Conservation (phyloP, 2,329 filamentous ascomycete species). For the Xylaria sp. region DNA sequence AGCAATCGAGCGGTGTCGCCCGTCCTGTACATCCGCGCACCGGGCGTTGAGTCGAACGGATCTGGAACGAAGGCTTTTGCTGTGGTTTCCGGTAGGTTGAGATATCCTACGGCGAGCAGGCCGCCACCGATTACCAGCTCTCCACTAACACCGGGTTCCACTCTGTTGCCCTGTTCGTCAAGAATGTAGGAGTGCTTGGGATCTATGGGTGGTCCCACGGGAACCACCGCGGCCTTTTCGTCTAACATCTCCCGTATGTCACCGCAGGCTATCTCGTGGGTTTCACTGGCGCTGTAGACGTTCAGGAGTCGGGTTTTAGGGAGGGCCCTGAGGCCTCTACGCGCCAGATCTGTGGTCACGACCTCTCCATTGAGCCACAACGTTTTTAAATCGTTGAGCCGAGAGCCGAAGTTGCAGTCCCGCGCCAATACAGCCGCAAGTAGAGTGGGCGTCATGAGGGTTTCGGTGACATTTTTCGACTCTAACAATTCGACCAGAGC, state of each 20-base stretch:
- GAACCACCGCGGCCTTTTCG: conserved; percentile 60
- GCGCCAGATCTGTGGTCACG: conserved; percentile 70
- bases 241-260: conserved; percentile 65
- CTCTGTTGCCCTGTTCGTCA: conserved; percentile 60
- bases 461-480: conserved; percentile 65
- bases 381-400: conserved; percentile 61
- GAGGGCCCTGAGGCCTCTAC: conserved; percentile 60
- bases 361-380: conserved; percentile 81
- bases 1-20: conserved; percentile 66
- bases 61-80: conserved; percentile 65
- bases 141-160: conserved; percentile 57
- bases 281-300: conserved; percentile 78
- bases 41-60: conserved; percentile 54
- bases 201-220: conserved; percentile 66
- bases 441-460: conserved; percentile 77
- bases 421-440: conserved; percentile 68
- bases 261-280: conserved; percentile 72
- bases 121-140: conserved; percentile 73
- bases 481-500: conserved; percentile 66
- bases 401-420: conserved; percentile 58
- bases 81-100: conserved; percentile 74
- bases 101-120: conserved; percentile 68
- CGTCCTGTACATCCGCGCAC: conserved; percentile 67
- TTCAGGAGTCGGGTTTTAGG: conserved; percentile 68
- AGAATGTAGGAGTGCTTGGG: conserved; percentile 66